These are phyloP conservation scores for Prunus kanzakura DNA, from an alignment of 306 rosid species.

Conservation along the genomic window DNA sequence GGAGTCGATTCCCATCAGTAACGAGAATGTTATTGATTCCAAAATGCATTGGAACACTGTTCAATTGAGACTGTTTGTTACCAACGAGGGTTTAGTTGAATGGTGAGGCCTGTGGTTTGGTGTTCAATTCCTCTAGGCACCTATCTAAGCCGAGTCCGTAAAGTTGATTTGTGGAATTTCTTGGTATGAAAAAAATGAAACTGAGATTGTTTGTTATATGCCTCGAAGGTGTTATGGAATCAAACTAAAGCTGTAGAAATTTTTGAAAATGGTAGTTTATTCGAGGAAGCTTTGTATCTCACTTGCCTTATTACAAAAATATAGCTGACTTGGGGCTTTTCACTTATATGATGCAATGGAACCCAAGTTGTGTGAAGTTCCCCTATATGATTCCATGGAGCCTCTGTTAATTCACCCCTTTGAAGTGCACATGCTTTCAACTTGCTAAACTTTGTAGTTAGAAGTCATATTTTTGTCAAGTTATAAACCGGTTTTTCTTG, in stretches of 20 bases:
- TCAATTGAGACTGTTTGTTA: background rate
- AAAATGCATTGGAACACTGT: background rate
- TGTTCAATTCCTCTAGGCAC: background rate
- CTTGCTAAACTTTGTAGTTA: background rate
- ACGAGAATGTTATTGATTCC: background rate
- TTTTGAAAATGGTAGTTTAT: background rate
- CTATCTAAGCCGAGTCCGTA: background rate
- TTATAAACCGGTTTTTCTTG: constrained; percentile 4
- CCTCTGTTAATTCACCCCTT: background rate
- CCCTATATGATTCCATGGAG: background rate
- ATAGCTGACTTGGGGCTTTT: background rate
- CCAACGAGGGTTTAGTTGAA: background rate
- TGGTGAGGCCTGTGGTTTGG: background rate
- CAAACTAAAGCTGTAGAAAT: background rate
- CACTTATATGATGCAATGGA: background rate
- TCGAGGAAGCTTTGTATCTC: background rate
- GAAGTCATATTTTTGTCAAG: background rate
- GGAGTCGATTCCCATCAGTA: too few relatives aligned
- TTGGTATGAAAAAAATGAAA: too few relatives aligned
- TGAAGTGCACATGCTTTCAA: background rate
- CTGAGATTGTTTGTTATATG: background rate
- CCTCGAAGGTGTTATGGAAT: background rate
- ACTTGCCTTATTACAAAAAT: background rate
- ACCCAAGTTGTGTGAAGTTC: background rate
- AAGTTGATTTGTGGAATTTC: too few relatives aligned